Evolutionary conservation across 1,139 yeast species (phyloP), one percentile per base, ranked within the genome.

Genomic region (Yamadazyma trypodendri): DNA sequence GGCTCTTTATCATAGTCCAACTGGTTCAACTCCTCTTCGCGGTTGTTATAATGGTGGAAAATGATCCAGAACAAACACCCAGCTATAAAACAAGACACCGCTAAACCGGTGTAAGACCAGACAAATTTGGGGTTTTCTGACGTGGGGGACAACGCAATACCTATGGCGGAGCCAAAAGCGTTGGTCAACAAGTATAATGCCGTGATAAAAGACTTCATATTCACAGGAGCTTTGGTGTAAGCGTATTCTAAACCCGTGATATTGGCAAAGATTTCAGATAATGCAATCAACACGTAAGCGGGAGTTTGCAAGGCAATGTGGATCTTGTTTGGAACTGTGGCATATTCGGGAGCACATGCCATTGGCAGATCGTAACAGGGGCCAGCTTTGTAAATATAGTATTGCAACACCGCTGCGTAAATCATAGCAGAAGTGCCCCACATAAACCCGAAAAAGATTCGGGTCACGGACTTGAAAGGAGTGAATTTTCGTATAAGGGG

Each of bases 351-450:
- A 27, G 29, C 36, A 57, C 72, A 63, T 23, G 46, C 47, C 49
- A 55, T 57, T 31, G 94, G 90, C 38, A 54, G 48, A 44, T 80
- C 77, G 50, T 80, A 87, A 73, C 95, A 87, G 42, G 94, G 92
- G 16, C 88, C 88, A 6, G 85, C 69, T 34, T 63, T 57, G 65
- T 88, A 88, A 46, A 89, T 81, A 55, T 68, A 69, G 55, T 80
- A 78, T 65, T 89, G 96, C 48, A 86, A 72, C 31, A 85, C 81
- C 12, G 95, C 92, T 39, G 95, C 94, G 55, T 84, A 80, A 24
- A 80, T 75, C 81, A 85, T 84, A 28, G 95, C 75, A 30, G 73
- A 53, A 6, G 89, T 61, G 38, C 83, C 89, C 41, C 85, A 69
- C 60, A 82, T 61, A 67, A 88, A 88, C 10, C 97, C 96, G 47